phyloP scores from a whole-genome alignment of 768 basidiomycete genomes.

The Tulasnella calospora region DNA sequence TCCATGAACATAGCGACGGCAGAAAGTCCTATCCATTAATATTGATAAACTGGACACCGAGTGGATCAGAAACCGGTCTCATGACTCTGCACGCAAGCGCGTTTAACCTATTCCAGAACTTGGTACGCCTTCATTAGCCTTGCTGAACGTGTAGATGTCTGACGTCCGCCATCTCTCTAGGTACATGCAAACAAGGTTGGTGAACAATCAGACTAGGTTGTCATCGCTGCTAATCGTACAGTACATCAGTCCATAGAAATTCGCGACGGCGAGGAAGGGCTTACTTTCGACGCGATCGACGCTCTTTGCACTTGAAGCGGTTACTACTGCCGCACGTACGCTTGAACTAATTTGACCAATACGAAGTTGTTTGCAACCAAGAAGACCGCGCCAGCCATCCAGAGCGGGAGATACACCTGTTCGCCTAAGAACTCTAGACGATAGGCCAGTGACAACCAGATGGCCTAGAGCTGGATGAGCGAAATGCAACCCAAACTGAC shows the following conservation, averaged over 20 bases:
- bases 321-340: slow-evolving; percentile 24
- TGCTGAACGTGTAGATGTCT: background rate
- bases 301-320: background rate
- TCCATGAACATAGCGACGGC: slow-evolving; percentile 73
- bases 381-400: slow-evolving; percentile 73
- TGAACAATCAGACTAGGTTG: background rate
- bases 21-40: slow-evolving; percentile 80
- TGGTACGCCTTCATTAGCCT: slow-evolving; percentile 45
- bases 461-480: slow-evolving; percentile 42
- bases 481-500: background rate
- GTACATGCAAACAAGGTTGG: slow-evolving; percentile 62
- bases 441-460: slow-evolving; percentile 92
- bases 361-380: slow-evolving; percentile 77
- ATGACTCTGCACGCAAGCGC: slow-evolving; percentile 80
- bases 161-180: slow-evolving; percentile 38
- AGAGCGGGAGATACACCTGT: slow-evolving; percentile 67
- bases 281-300: slow-evolving; percentile 71
- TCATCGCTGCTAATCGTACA: background rate
- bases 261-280: slow-evolving; percentile 70
- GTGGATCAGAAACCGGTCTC: slow-evolving; percentile 66
- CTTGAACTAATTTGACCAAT: slow-evolving; percentile 54
- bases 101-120: slow-evolving; percentile 69
- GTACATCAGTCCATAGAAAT: slow-evolving; percentile 58
- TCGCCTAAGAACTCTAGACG: slow-evolving; percentile 80
- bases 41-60: slow-evolving; percentile 84